phyloP scores from a whole-genome alignment of 2,329 filamentous ascomycete genomes.

The Xylariaceae sp. region DNA sequence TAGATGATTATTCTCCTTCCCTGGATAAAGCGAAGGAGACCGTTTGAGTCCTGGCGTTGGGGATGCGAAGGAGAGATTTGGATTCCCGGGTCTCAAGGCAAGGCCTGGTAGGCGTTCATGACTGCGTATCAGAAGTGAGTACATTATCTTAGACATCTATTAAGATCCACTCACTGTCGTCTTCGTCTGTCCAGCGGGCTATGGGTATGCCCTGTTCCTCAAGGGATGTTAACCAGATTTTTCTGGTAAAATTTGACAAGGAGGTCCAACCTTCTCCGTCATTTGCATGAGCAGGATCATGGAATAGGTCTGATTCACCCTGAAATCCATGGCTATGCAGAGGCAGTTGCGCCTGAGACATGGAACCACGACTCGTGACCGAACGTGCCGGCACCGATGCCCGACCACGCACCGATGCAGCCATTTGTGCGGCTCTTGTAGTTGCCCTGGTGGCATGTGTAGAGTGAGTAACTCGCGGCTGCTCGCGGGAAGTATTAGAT shows the following conservation, averaged over 20 bases:
- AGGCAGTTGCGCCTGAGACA: constrained; percentile 24
- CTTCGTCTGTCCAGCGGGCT: constrained; percentile 22
- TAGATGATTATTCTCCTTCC: constrained; percentile 39
- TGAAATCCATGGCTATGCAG: constrained; percentile 32
- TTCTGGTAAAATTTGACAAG: constrained; percentile 12
- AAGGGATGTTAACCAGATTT: constrained; percentile 21
- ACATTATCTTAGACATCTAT: constrained; percentile 13
- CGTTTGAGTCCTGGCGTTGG: constrained; percentile 33
- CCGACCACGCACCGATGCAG: constrained; percentile 6
- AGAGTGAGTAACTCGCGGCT: constrained; percentile 7
- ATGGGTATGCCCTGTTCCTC: constrained; percentile 23
- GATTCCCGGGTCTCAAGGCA: constrained; percentile 41
- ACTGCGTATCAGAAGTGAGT: constrained; percentile 37
- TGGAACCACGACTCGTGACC: constrained; percentile 11
- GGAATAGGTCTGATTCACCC: constrained; percentile 18
- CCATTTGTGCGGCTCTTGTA: constrained; percentile 6
- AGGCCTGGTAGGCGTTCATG: constrained; percentile 42
- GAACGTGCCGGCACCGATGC: constrained; percentile 18
- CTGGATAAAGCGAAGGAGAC: constrained; percentile 28
- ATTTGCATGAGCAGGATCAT: constrained; percentile 15
- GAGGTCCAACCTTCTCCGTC: constrained; percentile 33
- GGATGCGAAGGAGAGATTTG: constrained; percentile 40
- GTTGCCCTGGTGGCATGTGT: constrained; percentile 17
- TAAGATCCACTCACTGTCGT: constrained; percentile 29
- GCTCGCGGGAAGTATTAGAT: constrained; percentile 12